Evolutionary conservation across 352 stramenopile species (phyloP).

Genomic region (Phytophthora quininea): DNA sequence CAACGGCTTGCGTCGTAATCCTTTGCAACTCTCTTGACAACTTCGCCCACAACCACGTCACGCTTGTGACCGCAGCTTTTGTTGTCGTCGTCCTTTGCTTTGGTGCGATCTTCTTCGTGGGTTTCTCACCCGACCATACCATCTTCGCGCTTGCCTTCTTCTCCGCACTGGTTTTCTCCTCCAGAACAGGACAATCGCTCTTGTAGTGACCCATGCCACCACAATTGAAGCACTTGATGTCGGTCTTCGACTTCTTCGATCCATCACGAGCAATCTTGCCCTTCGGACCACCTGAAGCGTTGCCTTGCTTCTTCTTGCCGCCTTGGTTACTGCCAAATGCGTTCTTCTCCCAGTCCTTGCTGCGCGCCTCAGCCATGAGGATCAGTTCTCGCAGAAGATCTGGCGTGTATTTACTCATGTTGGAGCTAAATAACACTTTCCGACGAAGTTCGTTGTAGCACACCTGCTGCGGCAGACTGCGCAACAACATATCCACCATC

Average conservation of each 20-base stretch:
- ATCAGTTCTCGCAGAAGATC: slow-evolving; percentile 9
- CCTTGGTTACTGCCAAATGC: slow-evolving; percentile 4
- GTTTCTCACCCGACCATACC: slow-evolving; percentile 1
- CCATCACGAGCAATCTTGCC: neutral
- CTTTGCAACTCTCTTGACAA: slow-evolving; percentile 2
- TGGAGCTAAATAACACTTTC: slow-evolving; percentile 14
- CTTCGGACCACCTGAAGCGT: neutral
- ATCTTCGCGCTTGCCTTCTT: slow-evolving; percentile 3
- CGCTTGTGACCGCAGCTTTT: slow-evolving; percentile 1
- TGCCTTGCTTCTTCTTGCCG: slow-evolving; percentile 2
- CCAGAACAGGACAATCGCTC: neutral
- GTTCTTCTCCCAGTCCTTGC: slow-evolving; percentile 11
- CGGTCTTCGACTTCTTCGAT: neutral
- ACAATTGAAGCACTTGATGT: slow-evolving; percentile 1
- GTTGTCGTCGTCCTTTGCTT: neutral
- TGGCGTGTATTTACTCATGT: no score
- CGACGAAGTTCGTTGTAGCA: slow-evolving; percentile 11
- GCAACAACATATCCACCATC: no score
- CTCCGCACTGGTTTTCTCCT: neutral
- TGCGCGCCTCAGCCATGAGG: neutral
- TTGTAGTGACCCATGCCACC: slow-evolving; percentile 1
- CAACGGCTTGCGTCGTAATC: slow-evolving; percentile 5
- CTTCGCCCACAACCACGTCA: neutral
- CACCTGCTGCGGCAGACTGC: no score
- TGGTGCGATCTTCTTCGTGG: neutral